These are phyloP conservation scores for Neurospora sp. DNA, from an alignment of 495 filamentous ascomycete genomes.

Conservation along the genomic window DNA sequence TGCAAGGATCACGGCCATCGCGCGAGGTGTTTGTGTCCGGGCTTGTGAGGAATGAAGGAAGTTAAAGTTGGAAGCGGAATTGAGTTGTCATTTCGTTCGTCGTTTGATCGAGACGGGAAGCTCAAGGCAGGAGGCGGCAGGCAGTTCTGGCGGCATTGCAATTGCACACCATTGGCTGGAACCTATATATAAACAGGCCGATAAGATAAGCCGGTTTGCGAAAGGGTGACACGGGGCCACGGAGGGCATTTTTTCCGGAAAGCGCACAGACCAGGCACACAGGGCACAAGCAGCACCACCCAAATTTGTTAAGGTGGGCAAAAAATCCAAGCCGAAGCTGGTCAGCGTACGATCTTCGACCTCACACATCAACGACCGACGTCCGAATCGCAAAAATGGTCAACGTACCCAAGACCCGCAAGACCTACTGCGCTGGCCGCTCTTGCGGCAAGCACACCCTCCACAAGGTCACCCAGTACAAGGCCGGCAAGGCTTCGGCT, in stretches of 20 bases:
- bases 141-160: background rate
- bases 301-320: constrained; percentile 25
- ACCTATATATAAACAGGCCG: background rate
- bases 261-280: constrained; percentile 4
- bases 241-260: background rate
- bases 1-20: background rate
- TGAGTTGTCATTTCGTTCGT: background rate
- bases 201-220: background rate
- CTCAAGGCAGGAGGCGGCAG: background rate
- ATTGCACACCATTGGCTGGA: background rate
- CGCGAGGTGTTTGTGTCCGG: background rate
- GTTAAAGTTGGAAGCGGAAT: background rate
- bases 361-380: constrained; percentile 18
- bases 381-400: constrained; percentile 30
- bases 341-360: constrained; percentile 19
- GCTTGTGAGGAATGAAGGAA: background rate
- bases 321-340: constrained; percentile 15
- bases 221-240: background rate
- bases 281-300: constrained; percentile 15
- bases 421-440: constrained; percentile 79
- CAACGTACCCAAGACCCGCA: constrained; percentile 34
- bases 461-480: constrained; percentile 96
- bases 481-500: constrained; percentile 71
- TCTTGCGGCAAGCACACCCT: constrained; percentile 89
- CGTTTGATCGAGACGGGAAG: background rate